A percentile compares a stretch with the other conserved stretches of the same genome.
These are phyloP conservation scores for Colletotrichum chlorophyti DNA, from an alignment of 2,329 filamentous ascomycete species.

Conservation along the genomic window DNA sequence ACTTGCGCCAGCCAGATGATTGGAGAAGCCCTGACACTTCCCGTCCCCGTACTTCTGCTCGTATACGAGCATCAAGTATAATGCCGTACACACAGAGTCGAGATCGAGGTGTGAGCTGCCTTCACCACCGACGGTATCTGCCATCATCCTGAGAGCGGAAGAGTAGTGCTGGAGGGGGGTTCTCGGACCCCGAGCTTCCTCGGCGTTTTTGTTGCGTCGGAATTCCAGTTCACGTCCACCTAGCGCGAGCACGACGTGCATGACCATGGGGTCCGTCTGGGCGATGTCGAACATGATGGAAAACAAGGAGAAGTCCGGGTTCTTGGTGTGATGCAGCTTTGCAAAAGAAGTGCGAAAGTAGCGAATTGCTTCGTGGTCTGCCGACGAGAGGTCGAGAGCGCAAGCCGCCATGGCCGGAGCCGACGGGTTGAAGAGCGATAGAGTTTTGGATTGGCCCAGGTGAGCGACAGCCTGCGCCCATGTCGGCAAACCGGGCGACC, in stretches of 20 bases:
- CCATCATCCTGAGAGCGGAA: slow-evolving; percentile 39
- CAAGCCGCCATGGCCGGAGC: slow-evolving; percentile 29
- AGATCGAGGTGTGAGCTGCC: slow-evolving; percentile 34
- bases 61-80: slow-evolving; percentile 45
- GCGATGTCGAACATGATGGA: slow-evolving; percentile 44
- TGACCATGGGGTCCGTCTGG: slow-evolving; percentile 40
- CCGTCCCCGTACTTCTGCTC: slow-evolving; percentile 46
- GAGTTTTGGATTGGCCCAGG: slow-evolving; percentile 9
- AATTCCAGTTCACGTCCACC: slow-evolving; percentile 39
- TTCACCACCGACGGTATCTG: slow-evolving; percentile 34
- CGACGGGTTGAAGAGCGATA: slow-evolving; percentile 19
- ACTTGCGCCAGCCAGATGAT: slow-evolving; percentile 41
- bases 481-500: slow-evolving; percentile 8
- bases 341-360: slow-evolving; percentile 44
- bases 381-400: slow-evolving; percentile 34
- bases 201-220: slow-evolving; percentile 28
- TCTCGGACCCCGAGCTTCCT: slow-evolving; percentile 10
- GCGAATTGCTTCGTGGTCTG: slow-evolving; percentile 43
- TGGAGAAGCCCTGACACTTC: slow-evolving; percentile 36
- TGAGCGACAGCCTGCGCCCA: slow-evolving; percentile 5
- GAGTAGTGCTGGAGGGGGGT: slow-evolving; percentile 39
- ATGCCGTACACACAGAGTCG: slow-evolving; percentile 37
- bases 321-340: slow-evolving; percentile 43
- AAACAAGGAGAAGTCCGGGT: slow-evolving; percentile 41
- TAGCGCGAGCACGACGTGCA: slow-evolving; percentile 44